Percentiles rank a stretch among this genome's conserved stretches.
These are phyloP conservation scores for Teunomyces cretensis DNA, from an alignment of 805 yeast species.

Conservation along the genomic window DNA sequence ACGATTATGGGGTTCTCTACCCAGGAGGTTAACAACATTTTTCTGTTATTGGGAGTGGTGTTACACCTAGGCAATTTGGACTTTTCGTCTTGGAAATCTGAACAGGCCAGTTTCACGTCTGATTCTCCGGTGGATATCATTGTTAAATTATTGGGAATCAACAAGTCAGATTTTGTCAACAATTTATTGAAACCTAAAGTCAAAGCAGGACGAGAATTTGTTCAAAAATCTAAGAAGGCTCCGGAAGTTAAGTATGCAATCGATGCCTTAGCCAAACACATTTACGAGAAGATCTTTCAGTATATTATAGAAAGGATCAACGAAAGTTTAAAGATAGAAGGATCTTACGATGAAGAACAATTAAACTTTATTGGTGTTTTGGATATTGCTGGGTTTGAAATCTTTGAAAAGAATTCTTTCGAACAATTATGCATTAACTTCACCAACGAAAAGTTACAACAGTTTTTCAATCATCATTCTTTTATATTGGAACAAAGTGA, in stretches of 20 bases:
- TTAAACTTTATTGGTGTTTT: conserved; percentile 53
- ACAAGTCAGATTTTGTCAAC: conserved; percentile 48
- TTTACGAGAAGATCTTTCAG: conserved; percentile 83
- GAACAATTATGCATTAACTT: conserved; percentile 62
- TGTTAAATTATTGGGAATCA: conserved; percentile 65
- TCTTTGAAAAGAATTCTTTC: conserved; percentile 55
- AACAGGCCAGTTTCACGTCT: conserved; percentile 70
- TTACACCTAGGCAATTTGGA: conserved; percentile 84
- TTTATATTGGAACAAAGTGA: conserved; percentile 62
- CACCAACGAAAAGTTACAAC: conserved; percentile 61
- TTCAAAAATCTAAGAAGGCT: conserved; percentile 75
- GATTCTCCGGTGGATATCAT: conserved; percentile 50
- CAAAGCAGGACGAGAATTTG: conserved; percentile 86
- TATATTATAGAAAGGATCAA: conserved; percentile 76
- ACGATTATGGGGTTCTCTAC: conserved; percentile 67
- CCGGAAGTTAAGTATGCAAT: conserved; percentile 76
- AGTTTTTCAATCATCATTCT: conserved; percentile 61
- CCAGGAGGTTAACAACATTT: conserved; percentile 55
- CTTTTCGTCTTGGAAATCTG: conserved; percentile 63
- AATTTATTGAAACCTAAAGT: conserved; percentile 77
- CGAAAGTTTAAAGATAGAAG: conserved; percentile 45
- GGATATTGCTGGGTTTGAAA: conserved; percentile 64
- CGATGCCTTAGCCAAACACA: conserved; percentile 83
- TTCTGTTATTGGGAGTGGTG: conserved; percentile 69
- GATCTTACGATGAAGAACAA: conserved; percentile 26